Evolutionary conservation across 23 red algal genomes (phyloP), one percentile per base, ranked within the genome.

Genomic region (Gracilariopsis chorda): DNA sequence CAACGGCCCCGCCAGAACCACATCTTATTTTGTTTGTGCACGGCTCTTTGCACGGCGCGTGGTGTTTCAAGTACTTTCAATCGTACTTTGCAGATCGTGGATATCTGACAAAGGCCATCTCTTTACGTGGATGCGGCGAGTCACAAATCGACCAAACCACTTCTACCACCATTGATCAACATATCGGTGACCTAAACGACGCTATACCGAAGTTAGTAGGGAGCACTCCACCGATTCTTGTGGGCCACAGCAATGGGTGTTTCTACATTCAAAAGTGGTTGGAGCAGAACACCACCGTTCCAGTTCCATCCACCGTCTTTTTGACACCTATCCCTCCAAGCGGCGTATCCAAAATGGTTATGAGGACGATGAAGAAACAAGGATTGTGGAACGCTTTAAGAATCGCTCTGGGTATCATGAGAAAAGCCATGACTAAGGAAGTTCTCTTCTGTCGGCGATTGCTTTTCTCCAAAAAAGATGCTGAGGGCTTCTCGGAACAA

Each of bases 51-150:
- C 88, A 91, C 40, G 88, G 48, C n/a, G 74, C 88, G 25, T 91
- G 88, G 88, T 91, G 56, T 62, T 91, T 48, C 63, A 53, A 72
- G 3, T 59, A 47, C 30, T 82, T 91, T 42, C 88, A 82, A 45
- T 45, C 74, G 45, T 91, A 48, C 41, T 82, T 91, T 49, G 85
- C 85, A 39, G 35, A 59, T 21, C 68, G 51, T 11, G 85, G 69
- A 13, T 89, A 58, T 37, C 19, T 60, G 13, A 78, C 85, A 34
- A 73, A 56, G 36, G 68, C 85, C 9, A 76, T 89, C 52, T 89
- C 85, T 23, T 30, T 77, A 37, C 85, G 85, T 47, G 59, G 69
- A 3, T 55, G 34, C 19, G 85, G 85, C 1, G 45, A 45, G 29
- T 77, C 85, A 30, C 39, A 72, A 32, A 63, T 76, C 20, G 68